Base-by-base conservation (phyloP, 2,329 filamentous ascomycete species). In the Onygena corvina region DNA sequence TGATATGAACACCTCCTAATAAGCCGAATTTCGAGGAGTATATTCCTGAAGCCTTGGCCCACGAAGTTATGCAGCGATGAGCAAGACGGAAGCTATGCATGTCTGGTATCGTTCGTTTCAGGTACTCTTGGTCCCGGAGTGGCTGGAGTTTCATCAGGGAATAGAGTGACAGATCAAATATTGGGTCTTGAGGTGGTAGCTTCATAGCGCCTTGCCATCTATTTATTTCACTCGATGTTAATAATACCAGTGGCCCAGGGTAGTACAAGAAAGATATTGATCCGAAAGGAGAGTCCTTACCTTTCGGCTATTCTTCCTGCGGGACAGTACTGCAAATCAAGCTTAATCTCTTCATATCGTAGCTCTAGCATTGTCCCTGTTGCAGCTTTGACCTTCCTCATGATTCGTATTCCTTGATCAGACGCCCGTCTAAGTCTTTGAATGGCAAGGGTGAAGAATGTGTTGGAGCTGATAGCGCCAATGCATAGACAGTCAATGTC, bases 401-500 rank as follows among this genome's bases (percentile, higher is more conserved):
- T 57, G 8, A 83, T 67, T 18, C 60, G 68, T 31, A 82, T 62
- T 0, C 66, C 71, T 16, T 63, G 59, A 1, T 60, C 53, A 1
- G 66, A 60, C 1, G 72, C 72, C 51, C 67, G 75, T 23, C 68
- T 68, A 7, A 84, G 63, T 6, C 76, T 71, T 57, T 78, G 74
- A 1, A 68, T 64, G 3, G 75, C 76, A 12, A 84, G 65, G 7
- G 74, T 61, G 58, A 83, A 82, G 60, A 84, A 84, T 0, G 73
- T 77, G 51, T 69, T 71, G 1, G 77, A 65, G 57, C 77, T 78
- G 50, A 81, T 77, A 18, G 74, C 71, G 1, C 80, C 79, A 53
- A 84, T 76, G 55, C 75, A 82, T 4, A 84, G 69, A 56, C 79
- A 80, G 61, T 85, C 79, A 4, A 85, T 71, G 55, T 83, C 79